Conservation (phyloP, 768 basidiomycete species). For the Chalciporus chontae region DNA sequence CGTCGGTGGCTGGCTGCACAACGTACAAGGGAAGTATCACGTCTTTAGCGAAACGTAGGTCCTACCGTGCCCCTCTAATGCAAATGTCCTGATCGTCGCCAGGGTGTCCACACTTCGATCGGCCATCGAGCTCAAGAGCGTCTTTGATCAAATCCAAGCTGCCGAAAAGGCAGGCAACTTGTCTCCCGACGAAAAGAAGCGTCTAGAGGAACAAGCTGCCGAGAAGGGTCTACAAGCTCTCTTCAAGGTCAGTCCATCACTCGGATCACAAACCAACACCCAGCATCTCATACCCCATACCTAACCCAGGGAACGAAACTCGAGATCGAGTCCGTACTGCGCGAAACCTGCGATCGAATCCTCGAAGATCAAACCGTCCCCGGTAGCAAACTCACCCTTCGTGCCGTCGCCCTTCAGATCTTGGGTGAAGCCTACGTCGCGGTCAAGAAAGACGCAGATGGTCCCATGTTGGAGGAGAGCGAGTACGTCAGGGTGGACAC, state of each 20-base stretch:
- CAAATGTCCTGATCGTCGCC: slow-evolving; percentile 2
- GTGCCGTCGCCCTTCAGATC: slow-evolving; percentile 81
- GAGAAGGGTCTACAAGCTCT: slow-evolving; percentile 89
- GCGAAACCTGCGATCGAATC: slow-evolving; percentile 84
- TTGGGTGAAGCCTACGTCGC: slow-evolving; percentile 75
- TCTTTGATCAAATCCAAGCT: slow-evolving; percentile 90
- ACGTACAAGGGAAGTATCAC: slow-evolving; percentile 89
- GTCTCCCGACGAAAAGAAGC: slow-evolving; percentile 71
- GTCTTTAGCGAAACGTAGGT: slow-evolving; percentile 90
- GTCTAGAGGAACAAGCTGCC: slow-evolving; percentile 87
- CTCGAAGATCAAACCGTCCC: slow-evolving; percentile 55
- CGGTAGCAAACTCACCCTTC: slow-evolving; percentile 57
- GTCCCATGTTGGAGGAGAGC: slow-evolving; percentile 47
- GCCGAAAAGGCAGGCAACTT: slow-evolving; percentile 84
- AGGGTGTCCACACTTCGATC: slow-evolving; percentile 83
- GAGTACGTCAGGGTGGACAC: slow-evolving; percentile 86
- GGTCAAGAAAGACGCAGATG: slow-evolving; percentile 61
- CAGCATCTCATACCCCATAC: too few species aligned
- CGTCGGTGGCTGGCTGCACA: slow-evolving; percentile 91
- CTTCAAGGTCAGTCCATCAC: slow-evolving; percentile 61
- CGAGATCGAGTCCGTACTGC: slow-evolving; percentile 84
- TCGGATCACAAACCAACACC: neutral
- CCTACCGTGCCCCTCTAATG: neutral
- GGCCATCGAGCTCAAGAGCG: slow-evolving; percentile 83
- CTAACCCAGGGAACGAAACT: slow-evolving; percentile 75